A percentile compares a stretch with the other conserved stretches of the same genome.
Evolutionary conservation across 371 early-diverging fungal species (phyloP).

Genomic region (Mucor plumbeus): DNA sequence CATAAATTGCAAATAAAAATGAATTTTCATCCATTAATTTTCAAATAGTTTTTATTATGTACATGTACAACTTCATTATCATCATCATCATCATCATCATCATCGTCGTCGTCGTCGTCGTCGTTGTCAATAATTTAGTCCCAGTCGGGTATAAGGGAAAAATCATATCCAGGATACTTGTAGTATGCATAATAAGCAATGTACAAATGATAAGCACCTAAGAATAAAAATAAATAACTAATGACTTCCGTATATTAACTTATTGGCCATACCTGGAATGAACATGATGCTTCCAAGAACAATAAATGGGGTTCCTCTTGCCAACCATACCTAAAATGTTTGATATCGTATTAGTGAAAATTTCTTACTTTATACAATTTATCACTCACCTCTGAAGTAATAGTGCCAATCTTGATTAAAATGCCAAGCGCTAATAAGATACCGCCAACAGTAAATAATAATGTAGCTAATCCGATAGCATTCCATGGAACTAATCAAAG

Average conservation of each 20-base stretch:
- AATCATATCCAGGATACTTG: conserved; percentile 58
- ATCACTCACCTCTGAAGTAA: conserved; percentile 43
- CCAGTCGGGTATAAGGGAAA: conserved; percentile 58
- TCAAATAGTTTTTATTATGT: too few relatives aligned
- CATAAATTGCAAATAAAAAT: background rate
- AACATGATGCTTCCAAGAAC: conserved; percentile 54
- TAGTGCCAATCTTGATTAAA: conserved; percentile 58
- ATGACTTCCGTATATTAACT: too few relatives aligned
- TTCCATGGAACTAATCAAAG: conserved; percentile 64
- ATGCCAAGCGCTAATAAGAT: conserved; percentile 61
- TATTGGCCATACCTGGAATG: conserved; percentile 50
- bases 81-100: too few relatives aligned
- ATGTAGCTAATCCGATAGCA: conserved; percentile 61
- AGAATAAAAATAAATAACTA: background rate
- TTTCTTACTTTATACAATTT: background rate
- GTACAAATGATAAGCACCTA: conserved; percentile 55
- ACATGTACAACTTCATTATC: too few relatives aligned
- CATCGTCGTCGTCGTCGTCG: too few relatives aligned
- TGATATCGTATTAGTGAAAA: background rate
- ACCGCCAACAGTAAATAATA: conserved; percentile 56
- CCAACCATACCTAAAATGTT: conserved; percentile 51
- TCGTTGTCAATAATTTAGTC: conserved; percentile 20
- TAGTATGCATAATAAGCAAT: conserved; percentile 60
- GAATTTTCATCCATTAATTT: too few relatives aligned
- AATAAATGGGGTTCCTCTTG: conserved; percentile 61